Evolutionary conservation across 2,329 filamentous ascomycete species (phyloP), one percentile per base, ranked within the genome.

Genomic region (Malbranchea zuffiana): DNA sequence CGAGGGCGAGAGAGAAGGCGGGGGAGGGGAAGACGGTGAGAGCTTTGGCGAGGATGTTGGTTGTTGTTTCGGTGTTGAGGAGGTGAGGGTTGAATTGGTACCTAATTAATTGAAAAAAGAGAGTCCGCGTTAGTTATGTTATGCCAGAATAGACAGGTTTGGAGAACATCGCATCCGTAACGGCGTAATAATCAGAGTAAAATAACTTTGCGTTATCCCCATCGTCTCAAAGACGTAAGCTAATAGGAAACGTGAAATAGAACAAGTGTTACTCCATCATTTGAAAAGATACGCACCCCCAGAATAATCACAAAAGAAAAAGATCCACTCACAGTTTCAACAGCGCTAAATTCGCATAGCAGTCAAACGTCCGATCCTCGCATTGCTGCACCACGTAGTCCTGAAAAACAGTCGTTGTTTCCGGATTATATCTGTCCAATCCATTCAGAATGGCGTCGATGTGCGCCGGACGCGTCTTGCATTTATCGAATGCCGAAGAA

Each of bases 31-130:
- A 98, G 67, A 94, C 83, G 51, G 88, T 94, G 60, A 98, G 79
- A 50, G 87, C 75, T 73, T 96, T 98, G 71, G 93, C 87, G 61
- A 98, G 85, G 68, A 96, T 82, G 74, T 96, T 96, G 72, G 90
- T 96, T 64, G 90, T 86, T 57, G 88, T 85, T 66, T 98, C 90
- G 58, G 94, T 83, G 70, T 90, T 88, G 59, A 87, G 79, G 52
- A 94, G 84, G 71, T 96, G 87, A 35, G 90, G 90, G 76, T 98
- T 98, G 69, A 98, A 94, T 70, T 98, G 92, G 74, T 98, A 98
- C 48, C 90, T 98, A 41, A 45, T 35, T 20, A n/a, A 25, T 10
- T n/a, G 3, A 7, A 21, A 21, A 12, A 11, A 19, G 12, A 16
- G 17, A 23, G 17, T 47, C 24, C 20, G 30, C 13, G 35, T 29